A percentile compares a stretch with the other conserved stretches of the same genome.
Evolutionary conservation across 1,139 yeast species (phyloP).

Genomic region (Pneumocystis jirovecii): DNA sequence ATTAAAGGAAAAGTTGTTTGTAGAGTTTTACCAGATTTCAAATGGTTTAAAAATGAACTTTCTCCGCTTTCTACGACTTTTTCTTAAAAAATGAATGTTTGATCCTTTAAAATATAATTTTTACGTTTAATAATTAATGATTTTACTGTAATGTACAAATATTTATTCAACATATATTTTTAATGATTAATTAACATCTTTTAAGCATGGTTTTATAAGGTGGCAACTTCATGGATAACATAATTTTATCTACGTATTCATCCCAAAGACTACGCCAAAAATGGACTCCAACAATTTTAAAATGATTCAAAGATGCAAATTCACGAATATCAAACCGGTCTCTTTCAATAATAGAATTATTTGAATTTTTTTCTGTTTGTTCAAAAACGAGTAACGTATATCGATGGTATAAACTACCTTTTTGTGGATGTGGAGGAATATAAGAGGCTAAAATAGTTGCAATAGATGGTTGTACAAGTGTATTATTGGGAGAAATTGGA

Average conservation of each 20-base stretch:
- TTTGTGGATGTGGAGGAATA: slow-evolving; percentile 77
- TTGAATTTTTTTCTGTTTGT: slow-evolving; percentile 30
- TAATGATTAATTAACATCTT: neutral
- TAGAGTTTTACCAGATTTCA: slow-evolving; percentile 4
- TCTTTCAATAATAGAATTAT: slow-evolving; percentile 23
- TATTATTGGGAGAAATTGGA: slow-evolving; percentile 39
- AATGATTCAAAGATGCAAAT: slow-evolving; percentile 40
- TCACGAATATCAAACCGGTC: slow-evolving; percentile 55
- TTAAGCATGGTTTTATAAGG: neutral
- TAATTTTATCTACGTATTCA: slow-evolving; percentile 11
- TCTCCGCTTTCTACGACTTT: neutral
- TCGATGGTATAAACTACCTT: slow-evolving; percentile 70
- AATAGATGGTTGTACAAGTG: slow-evolving; percentile 36
- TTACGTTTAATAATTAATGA: neutral
- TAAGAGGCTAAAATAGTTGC: slow-evolving; percentile 46
- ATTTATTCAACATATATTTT: neutral
- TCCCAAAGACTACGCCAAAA: slow-evolving; percentile 84
- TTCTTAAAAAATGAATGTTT: neutral
- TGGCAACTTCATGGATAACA: neutral
- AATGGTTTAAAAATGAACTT: neutral
- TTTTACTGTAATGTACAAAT: neutral
- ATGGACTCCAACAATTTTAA: slow-evolving; percentile 78
- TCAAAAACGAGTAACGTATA: slow-evolving; percentile 83
- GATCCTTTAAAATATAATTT: neutral
- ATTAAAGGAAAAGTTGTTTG: slow-evolving; percentile 59